Evolutionary conservation across 306 rosid genomes (phyloP).

Genomic region (Gynostemma pentaphyllum): DNA sequence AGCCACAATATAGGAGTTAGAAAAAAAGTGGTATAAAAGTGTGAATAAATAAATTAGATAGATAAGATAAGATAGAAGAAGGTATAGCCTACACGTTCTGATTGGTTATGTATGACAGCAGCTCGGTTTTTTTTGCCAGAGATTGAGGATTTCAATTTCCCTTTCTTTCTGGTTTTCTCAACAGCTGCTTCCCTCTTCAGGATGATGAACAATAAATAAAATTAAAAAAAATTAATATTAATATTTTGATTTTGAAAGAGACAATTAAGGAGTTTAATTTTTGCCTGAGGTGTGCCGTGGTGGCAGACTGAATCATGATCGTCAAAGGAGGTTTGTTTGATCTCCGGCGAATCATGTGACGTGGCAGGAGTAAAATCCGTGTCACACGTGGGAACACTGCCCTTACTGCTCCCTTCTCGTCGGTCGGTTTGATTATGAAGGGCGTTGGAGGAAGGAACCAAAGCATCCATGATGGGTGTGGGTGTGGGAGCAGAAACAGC

Average conservation of each 20-base stretch:
- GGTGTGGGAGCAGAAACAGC: too few relatives aligned
- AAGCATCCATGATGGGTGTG: constrained; percentile 44
- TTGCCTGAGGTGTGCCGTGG: constrained; percentile 61
- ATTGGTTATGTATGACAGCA: constrained; percentile 83
- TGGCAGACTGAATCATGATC: constrained; percentile 82
- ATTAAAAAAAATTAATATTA: not conserved
- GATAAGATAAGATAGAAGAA: not conserved
- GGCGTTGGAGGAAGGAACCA: too few relatives aligned
- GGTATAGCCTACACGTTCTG: constrained; percentile 58
- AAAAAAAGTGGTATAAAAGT: too few relatives aligned
- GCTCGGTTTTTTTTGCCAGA: constrained; percentile 76
- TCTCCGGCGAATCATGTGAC: constrained; percentile 48
- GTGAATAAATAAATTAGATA: too few relatives aligned
- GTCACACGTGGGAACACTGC: constrained; percentile 44
- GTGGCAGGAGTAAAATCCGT: constrained; percentile 32
- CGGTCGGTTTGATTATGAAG: too few relatives aligned
- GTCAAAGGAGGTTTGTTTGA: constrained; percentile 38
- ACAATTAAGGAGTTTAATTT: not conserved
- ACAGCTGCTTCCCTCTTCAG: constrained; percentile 36
- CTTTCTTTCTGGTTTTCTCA: constrained; percentile 30
- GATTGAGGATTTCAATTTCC: constrained; percentile 37
- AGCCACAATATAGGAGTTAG: too few relatives aligned
- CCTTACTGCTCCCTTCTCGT: constrained; percentile 39
- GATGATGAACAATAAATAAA: not conserved
- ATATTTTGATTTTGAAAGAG: not conserved